Evolutionary conservation across 306 rosid genomes (phyloP).

Genomic region (Vigna radiata): DNA sequence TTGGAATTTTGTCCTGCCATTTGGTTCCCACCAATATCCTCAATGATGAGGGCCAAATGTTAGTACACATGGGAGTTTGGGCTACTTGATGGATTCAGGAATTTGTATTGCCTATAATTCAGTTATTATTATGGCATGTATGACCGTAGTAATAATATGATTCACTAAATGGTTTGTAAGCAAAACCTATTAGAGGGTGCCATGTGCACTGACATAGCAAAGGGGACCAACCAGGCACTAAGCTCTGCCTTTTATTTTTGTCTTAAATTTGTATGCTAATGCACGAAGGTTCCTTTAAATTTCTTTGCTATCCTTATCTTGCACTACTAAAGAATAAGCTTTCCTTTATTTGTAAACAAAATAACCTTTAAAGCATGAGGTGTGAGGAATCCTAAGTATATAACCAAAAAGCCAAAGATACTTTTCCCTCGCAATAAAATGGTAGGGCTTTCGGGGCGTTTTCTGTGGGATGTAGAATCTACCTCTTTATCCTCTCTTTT

Average conservation of each 20-base stretch:
- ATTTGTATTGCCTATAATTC: constrained; percentile 55
- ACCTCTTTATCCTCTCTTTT: constrained; percentile 55
- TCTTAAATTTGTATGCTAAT: constrained; percentile 40
- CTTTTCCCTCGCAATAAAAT: constrained; percentile 52
- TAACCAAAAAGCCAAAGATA: constrained; percentile 67
- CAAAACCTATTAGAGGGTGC: constrained; percentile 40
- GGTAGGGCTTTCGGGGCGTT: constrained; percentile 43
- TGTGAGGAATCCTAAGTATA: constrained; percentile 79
- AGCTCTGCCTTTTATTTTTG: constrained; percentile 42
- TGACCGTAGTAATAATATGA: constrained; percentile 33
- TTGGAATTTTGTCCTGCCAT: constrained; percentile 59
- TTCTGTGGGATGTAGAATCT: constrained; percentile 53
- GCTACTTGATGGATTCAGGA: constrained; percentile 48
- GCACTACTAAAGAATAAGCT: constrained; percentile 38
- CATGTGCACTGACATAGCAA: constrained; percentile 36
- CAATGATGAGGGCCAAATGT: constrained; percentile 38
- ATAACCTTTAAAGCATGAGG: constrained; percentile 52
- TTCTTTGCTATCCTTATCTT: constrained; percentile 40
- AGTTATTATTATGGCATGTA: constrained; percentile 49
- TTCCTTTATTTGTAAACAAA: constrained; percentile 48
- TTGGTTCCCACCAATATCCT: constrained; percentile 61
- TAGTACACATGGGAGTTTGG: constrained; percentile 53
- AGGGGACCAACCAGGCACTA: constrained; percentile 49
- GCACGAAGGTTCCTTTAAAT: constrained; percentile 45
- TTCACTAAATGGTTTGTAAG: constrained; percentile 22